Evolutionary conservation across 768 basidiomycete species (phyloP).

Genomic region (Collybia mongolica): DNA sequence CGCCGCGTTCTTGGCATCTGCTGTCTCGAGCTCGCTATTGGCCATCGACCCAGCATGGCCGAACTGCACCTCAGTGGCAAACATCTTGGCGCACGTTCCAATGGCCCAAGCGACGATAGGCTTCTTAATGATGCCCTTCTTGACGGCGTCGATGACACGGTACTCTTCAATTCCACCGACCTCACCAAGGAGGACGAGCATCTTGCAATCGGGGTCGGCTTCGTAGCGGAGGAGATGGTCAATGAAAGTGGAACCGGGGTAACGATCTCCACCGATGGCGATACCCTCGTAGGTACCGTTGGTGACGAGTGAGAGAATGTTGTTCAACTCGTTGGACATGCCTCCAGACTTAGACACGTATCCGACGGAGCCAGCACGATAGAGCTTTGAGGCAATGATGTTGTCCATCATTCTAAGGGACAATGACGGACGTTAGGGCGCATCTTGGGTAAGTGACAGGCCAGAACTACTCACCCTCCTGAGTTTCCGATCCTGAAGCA

Average conservation of each 20-base stretch:
- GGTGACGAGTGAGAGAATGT: slow-evolving; percentile 93
- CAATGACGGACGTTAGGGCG: slow-evolving; percentile 6
- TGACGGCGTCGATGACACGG: slow-evolving; percentile 97
- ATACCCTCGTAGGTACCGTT: slow-evolving; percentile 99
- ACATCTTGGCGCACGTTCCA: slow-evolving; percentile 99
- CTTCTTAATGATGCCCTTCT: slow-evolving; percentile 91
- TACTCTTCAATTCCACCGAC: slow-evolving; percentile 99
- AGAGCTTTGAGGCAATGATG: slow-evolving; percentile 97
- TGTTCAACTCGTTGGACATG: slow-evolving; percentile 99
- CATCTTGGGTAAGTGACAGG: neutral
- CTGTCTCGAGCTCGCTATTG: slow-evolving; percentile 96
- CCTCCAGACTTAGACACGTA: slow-evolving; percentile 99
- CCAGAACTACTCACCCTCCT: slow-evolving; percentile 65
- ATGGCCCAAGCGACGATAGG: slow-evolving; percentile 99
- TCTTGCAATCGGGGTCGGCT: slow-evolving; percentile 95
- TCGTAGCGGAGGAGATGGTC: slow-evolving; percentile 98
- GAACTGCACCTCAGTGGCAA: slow-evolving; percentile 98
- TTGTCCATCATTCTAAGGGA: slow-evolving; percentile 95
- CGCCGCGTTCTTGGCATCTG: slow-evolving; percentile 94
- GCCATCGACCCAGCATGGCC: slow-evolving; percentile 99
- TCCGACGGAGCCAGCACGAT: slow-evolving; percentile 95
- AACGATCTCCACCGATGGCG: slow-evolving; percentile 99
- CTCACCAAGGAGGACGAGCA: slow-evolving; percentile 98
- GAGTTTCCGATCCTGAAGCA: slow-evolving; percentile 99
- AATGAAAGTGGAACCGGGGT: slow-evolving; percentile 98